Conservation (phyloP, 2,329 filamentous ascomycete species). For the Aspergillus tubingensis region DNA sequence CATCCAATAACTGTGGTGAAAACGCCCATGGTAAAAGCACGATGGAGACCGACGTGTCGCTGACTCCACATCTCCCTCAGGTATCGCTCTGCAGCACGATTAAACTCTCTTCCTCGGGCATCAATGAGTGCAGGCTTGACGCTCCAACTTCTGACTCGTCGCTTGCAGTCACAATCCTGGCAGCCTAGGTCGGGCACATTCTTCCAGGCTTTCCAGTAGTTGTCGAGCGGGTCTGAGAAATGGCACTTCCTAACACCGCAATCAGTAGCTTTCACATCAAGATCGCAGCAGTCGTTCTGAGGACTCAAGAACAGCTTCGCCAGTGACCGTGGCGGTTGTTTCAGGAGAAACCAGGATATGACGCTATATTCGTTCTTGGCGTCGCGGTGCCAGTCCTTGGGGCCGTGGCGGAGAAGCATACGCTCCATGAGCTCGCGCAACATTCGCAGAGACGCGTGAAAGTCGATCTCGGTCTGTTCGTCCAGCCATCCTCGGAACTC, state of each 20-base stretch:
- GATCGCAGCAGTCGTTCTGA: constrained; percentile 29
- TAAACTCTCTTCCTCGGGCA: constrained; percentile 26
- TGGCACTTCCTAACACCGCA: constrained; percentile 19
- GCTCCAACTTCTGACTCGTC: constrained; percentile 30
- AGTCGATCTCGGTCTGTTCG: constrained; percentile 27
- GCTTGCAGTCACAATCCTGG: constrained; percentile 28
- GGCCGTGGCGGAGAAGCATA: constrained; percentile 33
- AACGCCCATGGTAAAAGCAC: constrained; percentile 22
- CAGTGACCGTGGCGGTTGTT: constrained; percentile 27
- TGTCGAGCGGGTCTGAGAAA: constrained; percentile 30
- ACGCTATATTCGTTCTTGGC: constrained; percentile 29
- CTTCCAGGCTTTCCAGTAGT: constrained; percentile 32
- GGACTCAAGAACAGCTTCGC: constrained; percentile 29
- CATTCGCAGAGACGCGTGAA: constrained; percentile 33
- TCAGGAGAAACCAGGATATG: constrained; percentile 32
- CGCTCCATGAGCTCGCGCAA: constrained; percentile 32
- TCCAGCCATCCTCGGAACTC: constrained; percentile 28
- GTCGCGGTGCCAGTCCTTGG: constrained; percentile 30
- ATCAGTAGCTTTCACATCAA: constrained; percentile 21
- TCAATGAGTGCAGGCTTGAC: constrained; percentile 32
- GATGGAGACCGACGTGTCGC: constrained; percentile 27
- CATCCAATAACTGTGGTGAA: constrained; percentile 21
- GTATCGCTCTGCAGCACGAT: constrained; percentile 30
- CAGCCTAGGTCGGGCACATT: constrained; percentile 27
- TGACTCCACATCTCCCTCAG: constrained; percentile 33